Conservation (phyloP, 2,329 filamentous ascomycete genomes). For the Fusarium coicis region DNA sequence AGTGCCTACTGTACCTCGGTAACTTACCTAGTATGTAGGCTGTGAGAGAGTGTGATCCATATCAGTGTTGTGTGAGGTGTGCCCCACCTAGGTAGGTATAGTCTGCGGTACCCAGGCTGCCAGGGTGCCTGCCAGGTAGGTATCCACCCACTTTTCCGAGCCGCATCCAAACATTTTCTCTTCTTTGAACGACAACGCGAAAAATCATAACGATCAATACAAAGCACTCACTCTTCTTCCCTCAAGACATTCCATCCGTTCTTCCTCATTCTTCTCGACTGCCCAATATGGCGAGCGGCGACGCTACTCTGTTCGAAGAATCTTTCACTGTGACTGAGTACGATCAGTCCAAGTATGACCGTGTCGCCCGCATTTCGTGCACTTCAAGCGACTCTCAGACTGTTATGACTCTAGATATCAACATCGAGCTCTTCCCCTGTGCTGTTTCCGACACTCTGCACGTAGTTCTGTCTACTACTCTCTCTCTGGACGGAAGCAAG, state of each 20-base stretch:
- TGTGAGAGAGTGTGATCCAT: background rate
- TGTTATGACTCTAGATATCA: conserved; percentile 88
- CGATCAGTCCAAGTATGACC: conserved; percentile 92
- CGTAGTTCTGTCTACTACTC: conserved; percentile 83
- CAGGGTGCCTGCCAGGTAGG: background rate
- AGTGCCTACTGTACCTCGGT: background rate
- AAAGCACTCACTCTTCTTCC: background rate
- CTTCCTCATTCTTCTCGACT: background rate
- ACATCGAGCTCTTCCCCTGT: conserved; percentile 90
- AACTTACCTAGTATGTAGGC: no score
- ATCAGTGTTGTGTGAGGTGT: conserved; percentile 11
- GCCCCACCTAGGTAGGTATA: conserved; percentile 34
- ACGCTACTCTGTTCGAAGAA: conserved; percentile 94
- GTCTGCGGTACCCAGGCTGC: background rate
- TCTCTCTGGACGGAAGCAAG: conserved; percentile 86
- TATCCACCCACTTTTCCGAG: conserved; percentile 37
- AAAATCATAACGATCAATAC: background rate
- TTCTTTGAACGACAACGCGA: conserved; percentile 19
- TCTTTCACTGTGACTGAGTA: conserved; percentile 83
- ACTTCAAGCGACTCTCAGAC: conserved; percentile 80
- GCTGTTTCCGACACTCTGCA: conserved; percentile 79
- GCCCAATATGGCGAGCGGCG: conserved; percentile 62
- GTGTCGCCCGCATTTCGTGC: conserved; percentile 85
- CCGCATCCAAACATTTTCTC: conserved; percentile 40
- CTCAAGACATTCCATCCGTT: background rate